phyloP scores from a whole-genome alignment of 441 rosid species.

The Corymbia calophylla region DNA sequence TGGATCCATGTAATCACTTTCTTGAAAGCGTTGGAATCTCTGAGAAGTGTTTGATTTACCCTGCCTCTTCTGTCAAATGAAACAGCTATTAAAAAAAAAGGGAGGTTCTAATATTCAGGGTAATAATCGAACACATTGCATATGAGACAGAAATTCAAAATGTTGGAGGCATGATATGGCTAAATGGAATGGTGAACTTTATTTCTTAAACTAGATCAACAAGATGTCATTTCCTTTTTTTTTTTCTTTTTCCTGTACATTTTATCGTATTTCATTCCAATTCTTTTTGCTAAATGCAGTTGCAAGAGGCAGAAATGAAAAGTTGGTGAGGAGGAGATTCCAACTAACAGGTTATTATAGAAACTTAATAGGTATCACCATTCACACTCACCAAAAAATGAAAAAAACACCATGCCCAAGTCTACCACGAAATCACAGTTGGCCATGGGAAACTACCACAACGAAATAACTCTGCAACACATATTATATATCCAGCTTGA shows the following conservation, averaged over 20 bases:
- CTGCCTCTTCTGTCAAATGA: constrained; percentile 42
- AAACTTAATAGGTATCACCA: no score
- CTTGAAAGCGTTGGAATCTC: constrained; percentile 53
- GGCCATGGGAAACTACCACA: background rate
- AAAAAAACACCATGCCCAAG: no score
- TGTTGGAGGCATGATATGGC: background rate
- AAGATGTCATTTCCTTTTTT: background rate
- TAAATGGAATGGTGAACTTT: background rate
- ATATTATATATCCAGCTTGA: background rate
- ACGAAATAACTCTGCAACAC: background rate
- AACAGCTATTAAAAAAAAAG: background rate
- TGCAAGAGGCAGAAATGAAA: background rate
- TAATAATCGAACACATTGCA: background rate
- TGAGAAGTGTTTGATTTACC: constrained; percentile 36
- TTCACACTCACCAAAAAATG: no score
- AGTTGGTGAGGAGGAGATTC: background rate
- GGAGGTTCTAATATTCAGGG: background rate
- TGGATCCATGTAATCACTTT: constrained; percentile 87
- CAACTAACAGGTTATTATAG: no score
- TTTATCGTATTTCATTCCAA: background rate
- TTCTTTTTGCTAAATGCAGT: background rate
- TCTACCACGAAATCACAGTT: no score
- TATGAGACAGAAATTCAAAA: background rate
- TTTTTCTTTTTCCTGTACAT: background rate
- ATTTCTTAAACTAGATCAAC: background rate